These are phyloP conservation scores for Phaeosphaeria sp. DNA, from an alignment of 2,329 filamentous ascomycete genomes.

Conservation along the genomic window DNA sequence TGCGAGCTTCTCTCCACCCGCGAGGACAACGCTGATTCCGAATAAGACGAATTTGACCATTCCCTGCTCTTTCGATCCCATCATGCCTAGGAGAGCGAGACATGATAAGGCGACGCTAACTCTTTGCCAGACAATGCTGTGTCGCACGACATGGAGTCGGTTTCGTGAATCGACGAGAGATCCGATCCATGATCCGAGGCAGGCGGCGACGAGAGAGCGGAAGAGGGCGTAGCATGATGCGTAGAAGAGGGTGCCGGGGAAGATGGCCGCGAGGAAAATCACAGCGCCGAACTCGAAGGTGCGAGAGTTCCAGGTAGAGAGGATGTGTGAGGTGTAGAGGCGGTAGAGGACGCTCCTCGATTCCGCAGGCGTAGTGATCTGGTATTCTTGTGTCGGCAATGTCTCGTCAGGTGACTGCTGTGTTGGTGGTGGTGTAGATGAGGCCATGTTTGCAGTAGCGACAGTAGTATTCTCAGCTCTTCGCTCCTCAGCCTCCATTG, in stretches of 20 bases:
- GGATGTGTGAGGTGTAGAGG: slow-evolving; percentile 56
- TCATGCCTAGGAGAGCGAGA: slow-evolving; percentile 28
- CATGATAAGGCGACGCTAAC: slow-evolving; percentile 43
- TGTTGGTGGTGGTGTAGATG: neutral
- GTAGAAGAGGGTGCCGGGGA: slow-evolving; percentile 65
- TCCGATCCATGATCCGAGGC: slow-evolving; percentile 67
- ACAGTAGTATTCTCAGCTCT: neutral
- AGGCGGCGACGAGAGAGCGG: slow-evolving; percentile 64
- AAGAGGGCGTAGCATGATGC: slow-evolving; percentile 73
- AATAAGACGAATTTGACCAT: slow-evolving; percentile 37
- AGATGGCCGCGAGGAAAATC: slow-evolving; percentile 56
- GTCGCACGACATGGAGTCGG: slow-evolving; percentile 48
- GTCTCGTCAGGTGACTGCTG: neutral
- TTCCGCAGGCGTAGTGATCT: neutral
- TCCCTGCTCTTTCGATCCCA: slow-evolving; percentile 9
- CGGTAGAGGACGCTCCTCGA: slow-evolving; percentile 30
- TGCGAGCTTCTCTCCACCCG: slow-evolving; percentile 73
- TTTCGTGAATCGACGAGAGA: slow-evolving; percentile 62
- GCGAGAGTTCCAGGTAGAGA: slow-evolving; percentile 59
- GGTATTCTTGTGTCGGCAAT: neutral
- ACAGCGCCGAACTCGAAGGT: slow-evolving; percentile 60
- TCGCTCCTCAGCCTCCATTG: neutral
- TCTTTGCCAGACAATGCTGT: slow-evolving; percentile 51
- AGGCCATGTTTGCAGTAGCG: neutral
- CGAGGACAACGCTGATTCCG: slow-evolving; percentile 57